Base-by-base conservation (phyloP, 2,329 filamentous ascomycete genomes). In the Exophiala viscosa region DNA sequence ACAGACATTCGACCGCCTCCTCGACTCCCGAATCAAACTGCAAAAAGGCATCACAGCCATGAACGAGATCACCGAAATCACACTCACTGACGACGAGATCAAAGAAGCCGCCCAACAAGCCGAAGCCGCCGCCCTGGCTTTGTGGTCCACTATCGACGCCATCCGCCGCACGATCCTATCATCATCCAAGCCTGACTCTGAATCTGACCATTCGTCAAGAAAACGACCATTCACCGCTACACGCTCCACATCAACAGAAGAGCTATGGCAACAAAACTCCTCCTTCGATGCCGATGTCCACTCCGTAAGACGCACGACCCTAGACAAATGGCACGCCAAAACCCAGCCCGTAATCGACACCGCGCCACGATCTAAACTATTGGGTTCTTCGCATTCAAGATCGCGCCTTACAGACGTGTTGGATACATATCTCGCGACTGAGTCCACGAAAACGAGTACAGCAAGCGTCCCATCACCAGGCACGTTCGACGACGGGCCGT, bases 401-500 rank as follows among this genome's bases (percentile, higher is more conserved):
- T 84, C 87, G 57, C 72, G 62, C 14, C 72, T 75, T 53, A 73
- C 70, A 40, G 64, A 67, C 54, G 62, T 76, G 48, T 65, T 77
- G 31, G 69, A 76, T 55, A 67, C 73, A 15, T 69, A 77, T 56
- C 60, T 76, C 42, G 69, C 72, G 7, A 67, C 71, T 7, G 70
- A 74, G 57, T 61, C 64, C 11, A 3, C 59, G 10, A 63, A 58
- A n/a, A 77, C 54, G 23, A 51, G 48, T 18, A 10, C 50, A 40
- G 58, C 5, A 39, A 52, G 14, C 35, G 51, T 13, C 20, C 38
- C 10, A 61, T 83, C 85, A 64, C 67, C 70, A 1, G 72, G 76
- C 15, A 84, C 96, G 61, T 99, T 93, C 73, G 92, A 97, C 67
- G 93, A 99, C 64, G 89, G 88, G 9, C 85, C 95, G 67, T 96